These are phyloP conservation scores for Chiua virens DNA, from an alignment of 768 basidiomycete genomes.

Conservation along the genomic window DNA sequence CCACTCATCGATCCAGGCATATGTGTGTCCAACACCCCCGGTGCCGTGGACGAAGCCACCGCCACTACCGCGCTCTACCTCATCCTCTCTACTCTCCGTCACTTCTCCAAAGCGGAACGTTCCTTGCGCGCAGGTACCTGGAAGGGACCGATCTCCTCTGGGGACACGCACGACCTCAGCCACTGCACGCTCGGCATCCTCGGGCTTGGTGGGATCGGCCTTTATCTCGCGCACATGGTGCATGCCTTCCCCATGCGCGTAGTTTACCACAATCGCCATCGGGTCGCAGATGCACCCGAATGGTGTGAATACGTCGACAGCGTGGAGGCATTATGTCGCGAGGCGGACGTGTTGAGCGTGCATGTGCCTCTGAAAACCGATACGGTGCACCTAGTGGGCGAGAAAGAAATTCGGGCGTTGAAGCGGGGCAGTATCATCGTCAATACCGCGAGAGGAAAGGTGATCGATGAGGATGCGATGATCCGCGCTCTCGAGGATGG, in stretches of 20 bases:
- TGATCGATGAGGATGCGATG: constrained; percentile 86
- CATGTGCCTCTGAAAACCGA: constrained; percentile 78
- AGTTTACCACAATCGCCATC: constrained; percentile 73
- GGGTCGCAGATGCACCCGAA: constrained; percentile 54
- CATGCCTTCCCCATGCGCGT: constrained; percentile 88
- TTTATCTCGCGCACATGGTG: constrained; percentile 66
- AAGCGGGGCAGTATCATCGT: constrained; percentile 78
- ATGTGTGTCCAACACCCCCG: constrained; percentile 83
- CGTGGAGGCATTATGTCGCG: constrained; percentile 58
- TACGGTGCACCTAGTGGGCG: constrained; percentile 72
- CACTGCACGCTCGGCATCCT: constrained; percentile 71
- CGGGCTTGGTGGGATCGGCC: constrained; percentile 76
- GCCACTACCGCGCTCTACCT: constrained; percentile 88
- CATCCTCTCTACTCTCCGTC: constrained; percentile 72
- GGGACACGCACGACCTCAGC: constrained; percentile 59
- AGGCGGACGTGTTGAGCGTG: constrained; percentile 82
- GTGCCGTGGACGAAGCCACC: constrained; percentile 88
- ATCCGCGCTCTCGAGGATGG: constrained; percentile 83
- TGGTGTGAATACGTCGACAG: constrained; percentile 80
- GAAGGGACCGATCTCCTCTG: constrained; percentile 53
- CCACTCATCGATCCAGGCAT: constrained; percentile 39
- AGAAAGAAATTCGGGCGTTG: constrained; percentile 72
- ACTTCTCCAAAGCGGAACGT: constrained; percentile 65
- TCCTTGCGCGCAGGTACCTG: constrained; percentile 52
- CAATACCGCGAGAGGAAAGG: constrained; percentile 89